phyloP scores from a whole-genome alignment of 148 eudicot genomes.

The Rhododendron molle region DNA sequence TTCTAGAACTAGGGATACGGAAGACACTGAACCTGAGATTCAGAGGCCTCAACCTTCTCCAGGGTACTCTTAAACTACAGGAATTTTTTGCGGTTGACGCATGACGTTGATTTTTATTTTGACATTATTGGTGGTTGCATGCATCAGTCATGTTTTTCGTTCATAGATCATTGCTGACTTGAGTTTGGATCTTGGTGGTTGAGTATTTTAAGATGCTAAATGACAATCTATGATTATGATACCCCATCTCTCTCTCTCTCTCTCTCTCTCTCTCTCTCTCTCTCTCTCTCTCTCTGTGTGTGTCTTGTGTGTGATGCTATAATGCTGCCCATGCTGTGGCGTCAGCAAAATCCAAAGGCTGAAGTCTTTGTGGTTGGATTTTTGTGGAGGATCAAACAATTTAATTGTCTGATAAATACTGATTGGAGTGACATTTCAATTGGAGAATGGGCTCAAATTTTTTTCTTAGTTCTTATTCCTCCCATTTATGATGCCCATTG shows the following conservation, averaged over 20 bases:
- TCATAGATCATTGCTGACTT: background rate
- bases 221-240: background rate
- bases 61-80: constrained; percentile 20
- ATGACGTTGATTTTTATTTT: background rate
- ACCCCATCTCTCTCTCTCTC: too few species aligned
- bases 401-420: background rate
- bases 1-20: constrained; percentile 8
- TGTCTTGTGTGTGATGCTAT: background rate
- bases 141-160: background rate
- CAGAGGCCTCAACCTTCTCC: constrained; percentile 17
- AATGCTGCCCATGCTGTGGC: background rate
- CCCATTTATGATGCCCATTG: background rate
- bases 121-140: background rate
- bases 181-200: background rate
- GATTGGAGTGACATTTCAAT: background rate
- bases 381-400: background rate
- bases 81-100: background rate
- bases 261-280: too few species aligned
- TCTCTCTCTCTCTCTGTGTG: background rate
- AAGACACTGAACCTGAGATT: constrained; percentile 9
- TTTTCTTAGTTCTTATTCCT: background rate
- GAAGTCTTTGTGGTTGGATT: background rate
- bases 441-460: background rate
- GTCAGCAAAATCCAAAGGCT: background rate
- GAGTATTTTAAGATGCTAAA: background rate